These are phyloP conservation scores for Xylariaceae sp. DNA, from an alignment of 2,329 filamentous ascomycete genomes.

Conservation along the genomic window DNA sequence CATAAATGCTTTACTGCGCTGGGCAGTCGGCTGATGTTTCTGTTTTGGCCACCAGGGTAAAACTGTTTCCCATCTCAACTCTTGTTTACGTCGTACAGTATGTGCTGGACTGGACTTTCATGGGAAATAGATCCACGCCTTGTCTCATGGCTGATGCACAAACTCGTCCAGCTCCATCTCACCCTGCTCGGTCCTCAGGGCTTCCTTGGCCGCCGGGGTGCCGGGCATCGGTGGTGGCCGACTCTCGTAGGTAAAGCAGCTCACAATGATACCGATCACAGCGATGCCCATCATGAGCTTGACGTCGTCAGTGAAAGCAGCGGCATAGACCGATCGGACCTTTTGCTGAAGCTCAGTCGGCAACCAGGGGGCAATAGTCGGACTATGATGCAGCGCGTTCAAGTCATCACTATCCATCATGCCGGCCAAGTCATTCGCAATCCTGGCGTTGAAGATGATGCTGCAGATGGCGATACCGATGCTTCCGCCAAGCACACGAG, in stretches of 20 bases:
- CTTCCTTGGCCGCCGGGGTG: constrained; percentile 26
- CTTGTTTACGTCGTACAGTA: background rate
- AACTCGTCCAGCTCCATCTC: constrained; percentile 32
- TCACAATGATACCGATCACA: constrained; percentile 40
- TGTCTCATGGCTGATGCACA: constrained; percentile 9
- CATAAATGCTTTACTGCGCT: background rate
- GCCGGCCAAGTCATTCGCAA: constrained; percentile 35
- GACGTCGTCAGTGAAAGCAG: constrained; percentile 43
- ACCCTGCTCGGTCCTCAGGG: constrained; percentile 24
- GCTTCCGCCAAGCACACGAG: constrained; percentile 54
- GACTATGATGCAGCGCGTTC: constrained; percentile 41
- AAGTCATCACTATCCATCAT: constrained; percentile 37
- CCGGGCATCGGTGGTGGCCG: constrained; percentile 34
- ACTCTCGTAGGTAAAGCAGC: constrained; percentile 41
- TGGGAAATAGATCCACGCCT: background rate
- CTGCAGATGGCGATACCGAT: constrained; percentile 55
- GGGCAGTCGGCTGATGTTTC: background rate
- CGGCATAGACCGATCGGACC: constrained; percentile 40
- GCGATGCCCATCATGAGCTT: constrained; percentile 43
- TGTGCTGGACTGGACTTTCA: background rate
- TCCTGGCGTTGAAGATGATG: constrained; percentile 49
- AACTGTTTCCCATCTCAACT: background rate
- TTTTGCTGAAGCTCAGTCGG: constrained; percentile 31
- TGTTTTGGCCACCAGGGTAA: background rate
- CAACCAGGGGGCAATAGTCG: constrained; percentile 36